Evolutionary conservation across 352 stramenopile genomes (phyloP), one percentile per base, ranked within the genome.

Genomic region (Globisporangium echinulatum): DNA sequence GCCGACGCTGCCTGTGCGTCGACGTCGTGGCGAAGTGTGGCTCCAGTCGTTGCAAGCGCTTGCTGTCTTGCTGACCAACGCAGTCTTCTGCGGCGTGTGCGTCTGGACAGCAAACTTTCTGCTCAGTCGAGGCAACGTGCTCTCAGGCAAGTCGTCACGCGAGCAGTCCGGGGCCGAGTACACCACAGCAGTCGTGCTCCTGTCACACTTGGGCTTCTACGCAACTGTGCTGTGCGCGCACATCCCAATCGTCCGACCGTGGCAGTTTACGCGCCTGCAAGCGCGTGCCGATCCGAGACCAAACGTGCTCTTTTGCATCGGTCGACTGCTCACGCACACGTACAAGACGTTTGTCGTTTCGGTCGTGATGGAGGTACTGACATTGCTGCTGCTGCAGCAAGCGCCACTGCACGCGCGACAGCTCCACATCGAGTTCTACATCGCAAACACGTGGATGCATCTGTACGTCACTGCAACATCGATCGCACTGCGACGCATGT

Each of bases 171-270:
- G 49, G 17, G 48, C 47, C n/a, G 56, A 56, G 49, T 62, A 55
- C 13, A 33, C 52, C n/a, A 14, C 49, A 2, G 39, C 46, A 10
- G 36, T 46, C 2, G 6, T 37, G 19, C 4, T 43, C 7, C 7
- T 50, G 7, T 48, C n/a, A 3, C 49, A 62, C 33, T 38, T 8
- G 2, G 19, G 70, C 13, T 61, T 56, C n/a, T 73, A 69, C 49
- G 55, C 49, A 14, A 50, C 49, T 0, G 57, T 71, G 3, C 52
- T 66, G 38, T 11, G 67, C 3, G 19, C 61, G 1, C 59, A 75
- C 4, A 25, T 66, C 43, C 61, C 67, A 1, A 51, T 56, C 1
- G n/a, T 74, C 4, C 63, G 54, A 52, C 56, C 60, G 0, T 56
- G 69, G 36, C 47, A 59, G 5, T 53, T 70, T 43, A 37, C 63